Percentiles rank a stretch among this genome's conserved stretches.
Evolutionary conservation across 2,329 filamentous ascomycete species (phyloP).

Genomic region (Fusarium oxysporum): DNA sequence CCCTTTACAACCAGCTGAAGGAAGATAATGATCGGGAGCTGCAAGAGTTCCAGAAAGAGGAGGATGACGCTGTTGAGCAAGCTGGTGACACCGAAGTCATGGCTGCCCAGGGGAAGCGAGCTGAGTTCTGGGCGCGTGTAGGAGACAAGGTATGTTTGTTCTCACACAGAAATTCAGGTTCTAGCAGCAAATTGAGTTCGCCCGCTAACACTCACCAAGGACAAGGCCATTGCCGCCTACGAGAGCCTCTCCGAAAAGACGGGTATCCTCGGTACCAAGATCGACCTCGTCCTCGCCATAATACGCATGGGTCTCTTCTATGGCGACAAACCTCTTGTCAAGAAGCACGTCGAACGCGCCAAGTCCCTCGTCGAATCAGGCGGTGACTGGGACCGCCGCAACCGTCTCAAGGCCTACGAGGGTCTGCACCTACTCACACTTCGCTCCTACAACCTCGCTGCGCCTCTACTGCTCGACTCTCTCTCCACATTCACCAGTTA

Average conservation of each 20-base stretch:
- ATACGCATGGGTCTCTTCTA: slow-evolving; percentile 97
- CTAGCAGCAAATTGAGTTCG: background rate
- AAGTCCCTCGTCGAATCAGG: slow-evolving; percentile 92
- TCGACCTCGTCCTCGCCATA: slow-evolving; percentile 95
- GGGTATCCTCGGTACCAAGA: slow-evolving; percentile 95
- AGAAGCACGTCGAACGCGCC: slow-evolving; percentile 93
- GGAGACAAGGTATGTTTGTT: slow-evolving; percentile 83
- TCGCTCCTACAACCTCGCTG: slow-evolving; percentile 88
- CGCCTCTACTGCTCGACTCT: slow-evolving; percentile 94
- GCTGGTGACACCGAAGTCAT: slow-evolving; percentile 96
- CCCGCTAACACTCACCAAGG: slow-evolving; percentile 63
- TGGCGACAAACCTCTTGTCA: slow-evolving; percentile 89
- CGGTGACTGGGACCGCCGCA: slow-evolving; percentile 98
- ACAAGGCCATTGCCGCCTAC: slow-evolving; percentile 92
- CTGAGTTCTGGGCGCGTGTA: slow-evolving; percentile 95
- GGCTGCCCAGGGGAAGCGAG: slow-evolving; percentile 91
- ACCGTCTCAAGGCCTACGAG: slow-evolving; percentile 98
- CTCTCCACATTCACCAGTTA: slow-evolving; percentile 98
- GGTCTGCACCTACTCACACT: slow-evolving; percentile 92
- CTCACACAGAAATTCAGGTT: background rate
- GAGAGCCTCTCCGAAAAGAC: slow-evolving; percentile 97
- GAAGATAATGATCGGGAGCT: slow-evolving; percentile 83
- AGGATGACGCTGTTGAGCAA: slow-evolving; percentile 94
- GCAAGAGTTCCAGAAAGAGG: slow-evolving; percentile 82
- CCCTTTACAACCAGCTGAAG: slow-evolving; percentile 81